Evolutionary conservation across 2,329 filamentous ascomycete species (phyloP).

Genomic region (Diaporthe ilicicola): DNA sequence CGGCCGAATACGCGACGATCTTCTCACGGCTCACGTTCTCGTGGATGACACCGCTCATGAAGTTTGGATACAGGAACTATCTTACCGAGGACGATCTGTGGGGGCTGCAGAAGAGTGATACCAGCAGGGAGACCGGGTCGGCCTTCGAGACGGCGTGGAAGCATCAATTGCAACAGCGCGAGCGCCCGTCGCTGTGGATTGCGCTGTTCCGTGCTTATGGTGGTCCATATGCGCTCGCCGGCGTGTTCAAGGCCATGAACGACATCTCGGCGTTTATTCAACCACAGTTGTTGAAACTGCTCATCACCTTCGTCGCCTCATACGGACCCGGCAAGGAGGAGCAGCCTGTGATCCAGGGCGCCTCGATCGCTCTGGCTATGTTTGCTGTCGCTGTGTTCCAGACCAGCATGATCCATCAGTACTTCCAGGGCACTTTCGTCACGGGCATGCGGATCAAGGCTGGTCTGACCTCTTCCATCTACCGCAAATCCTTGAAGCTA

Average conservation of each 20-base stretch:
- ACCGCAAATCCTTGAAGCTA: slow-evolving; percentile 86
- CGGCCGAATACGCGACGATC: slow-evolving; percentile 89
- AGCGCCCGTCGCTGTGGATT: slow-evolving; percentile 85
- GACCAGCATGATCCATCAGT: slow-evolving; percentile 93
- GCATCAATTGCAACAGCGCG: slow-evolving; percentile 71
- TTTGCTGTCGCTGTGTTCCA: slow-evolving; percentile 87
- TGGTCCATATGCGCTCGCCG: slow-evolving; percentile 81
- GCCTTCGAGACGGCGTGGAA: slow-evolving; percentile 81
- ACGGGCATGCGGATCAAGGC: slow-evolving; percentile 98
- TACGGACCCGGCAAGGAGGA: slow-evolving; percentile 68
- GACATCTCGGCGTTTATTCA: slow-evolving; percentile 88
- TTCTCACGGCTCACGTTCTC: slow-evolving; percentile 95
- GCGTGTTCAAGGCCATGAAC: slow-evolving; percentile 88
- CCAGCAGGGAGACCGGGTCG: slow-evolving; percentile 76
- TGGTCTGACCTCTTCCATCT: slow-evolving; percentile 88
- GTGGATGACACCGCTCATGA: slow-evolving; percentile 99
- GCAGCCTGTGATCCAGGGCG: slow-evolving; percentile 83
- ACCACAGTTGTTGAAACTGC: slow-evolving; percentile 84
- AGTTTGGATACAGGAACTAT: slow-evolving; percentile 88
- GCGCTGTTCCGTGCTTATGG: slow-evolving; percentile 87
- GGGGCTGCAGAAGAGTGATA: slow-evolving; percentile 84
- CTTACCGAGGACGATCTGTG: slow-evolving; percentile 95
- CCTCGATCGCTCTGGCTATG: slow-evolving; percentile 90
- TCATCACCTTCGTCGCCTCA: slow-evolving; percentile 87
- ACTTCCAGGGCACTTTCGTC: slow-evolving; percentile 94